Base-by-base conservation (phyloP, 129 eudicot genomes). In the Flaveria robusta region DNA sequence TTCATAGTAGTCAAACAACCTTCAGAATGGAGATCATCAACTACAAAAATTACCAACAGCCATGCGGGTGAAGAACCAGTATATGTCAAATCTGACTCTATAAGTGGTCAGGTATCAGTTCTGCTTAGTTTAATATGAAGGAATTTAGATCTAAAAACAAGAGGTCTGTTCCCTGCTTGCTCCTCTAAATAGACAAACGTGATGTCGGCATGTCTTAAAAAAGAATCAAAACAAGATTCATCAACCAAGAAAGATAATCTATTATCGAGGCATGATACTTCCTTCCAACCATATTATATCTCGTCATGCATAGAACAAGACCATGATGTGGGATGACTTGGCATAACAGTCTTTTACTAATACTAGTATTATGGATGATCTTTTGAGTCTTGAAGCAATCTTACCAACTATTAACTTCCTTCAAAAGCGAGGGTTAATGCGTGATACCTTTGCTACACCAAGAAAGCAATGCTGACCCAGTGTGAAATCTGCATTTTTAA, bases 391-490 rank as follows among this genome's bases (percentile, higher is more conserved):
- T 85, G 81, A 94, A 95, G 97, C 96, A 89, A 78, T 91, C 99
- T 91, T 95, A 95, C 97, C 97, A 89, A 87, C 99, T 86, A 89
- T 79, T 72, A 86, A 89, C 89, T 86, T 91, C 96, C 96, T 87
- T 93, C 96, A 91, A 87, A 81, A 74, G 86, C 81, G 22, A 75
- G 86, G 84, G 73, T 83, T 81, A 83, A 83, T 76, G 90, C 86
- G 82, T 89, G 92, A 85, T 88, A 95, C 94, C 97, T 94, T 88
- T 83, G 97, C 87, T 84, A 88, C 90, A 95, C 94, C 96, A 86
- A 87, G 86, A 93, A 86, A 81, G 89, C 93, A 86, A 87, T 81
- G 99, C 83, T 90, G 92, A 90, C 96, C 86, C 88, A 83, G 80
- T 81, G 88, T 74, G 87, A 81, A 81, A 95, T 95, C 97, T 95